Base-by-base conservation (phyloP, 164 flowering plant species). In the Cinnamomum micranthum region DNA sequence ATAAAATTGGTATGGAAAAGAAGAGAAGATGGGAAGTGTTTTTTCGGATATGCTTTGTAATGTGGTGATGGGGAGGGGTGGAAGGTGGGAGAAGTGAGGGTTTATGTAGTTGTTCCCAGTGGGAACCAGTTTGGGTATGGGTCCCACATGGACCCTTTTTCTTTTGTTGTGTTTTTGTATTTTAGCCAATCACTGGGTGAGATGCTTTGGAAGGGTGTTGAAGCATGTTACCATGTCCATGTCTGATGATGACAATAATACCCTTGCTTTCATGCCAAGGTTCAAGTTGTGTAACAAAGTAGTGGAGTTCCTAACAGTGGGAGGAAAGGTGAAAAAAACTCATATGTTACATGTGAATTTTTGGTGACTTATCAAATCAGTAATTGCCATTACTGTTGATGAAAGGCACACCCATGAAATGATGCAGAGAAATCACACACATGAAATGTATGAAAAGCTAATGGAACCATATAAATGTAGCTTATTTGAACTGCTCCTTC, bases 31-130 rank as follows among this genome's bases (percentile, higher is more conserved):
- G n/a, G 41, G 22, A 24, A 7, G 63, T 47, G 15, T 51, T 11
- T 14, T 14, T 13, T 24, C 0, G 13, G 64, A 28, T 24, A 19
- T 17, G 68, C 27, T 24, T 72, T 31, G 6, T 50, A 3, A 50
- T 52, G 73, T 71, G 63, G 66, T 17, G 28, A 23, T 68, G 47
- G 27, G n/a, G 50, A 50, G 28, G 51, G 55, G 52, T 12, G 28
- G 27, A 12, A 12, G 13, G 14, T 51, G n/a, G 74, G 52, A 25
- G 51, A 51, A 10, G 1, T 22, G 13, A 35, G 73, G 73, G 35
- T 12, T 73, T 73, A 35, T 73, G 75, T 73, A 73, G 75, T 25
- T 6, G 69, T 7, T 52, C 74, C 67, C 25, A 72, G 51, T 72
- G 74, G 74, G 50, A 72, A 41, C 74, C 74, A 72, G 31, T 72